Conservation (phyloP, 163 green algal genomes). For the Scenedesmus sp. region DNA sequence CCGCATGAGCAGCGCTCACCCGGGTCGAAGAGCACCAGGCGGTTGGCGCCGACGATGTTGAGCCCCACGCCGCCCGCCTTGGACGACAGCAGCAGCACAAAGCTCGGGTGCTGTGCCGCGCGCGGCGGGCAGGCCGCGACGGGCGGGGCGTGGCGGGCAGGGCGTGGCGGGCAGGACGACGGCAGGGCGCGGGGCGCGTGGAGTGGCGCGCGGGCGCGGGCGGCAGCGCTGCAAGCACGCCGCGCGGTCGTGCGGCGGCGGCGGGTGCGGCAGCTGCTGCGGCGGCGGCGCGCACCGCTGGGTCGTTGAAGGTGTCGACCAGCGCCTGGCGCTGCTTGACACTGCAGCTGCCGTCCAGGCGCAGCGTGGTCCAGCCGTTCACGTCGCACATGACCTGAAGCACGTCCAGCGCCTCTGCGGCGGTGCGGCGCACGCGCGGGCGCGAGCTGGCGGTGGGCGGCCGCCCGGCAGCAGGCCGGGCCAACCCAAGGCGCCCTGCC, state of each 20-base stretch:
- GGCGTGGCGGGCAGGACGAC: too few species aligned
- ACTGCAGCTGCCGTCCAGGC: constrained; percentile 71
- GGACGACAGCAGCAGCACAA: constrained; percentile 62
- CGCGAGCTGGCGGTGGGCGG: background rate
- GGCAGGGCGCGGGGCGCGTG: background rate
- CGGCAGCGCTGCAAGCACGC: too few species aligned
- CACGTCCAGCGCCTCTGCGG: constrained; percentile 54
- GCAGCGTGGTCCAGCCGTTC: constrained; percentile 53
- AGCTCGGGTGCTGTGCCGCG: constrained; percentile 50
- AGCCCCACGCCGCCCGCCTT: constrained; percentile 87
- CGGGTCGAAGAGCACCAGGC: constrained; percentile 87
- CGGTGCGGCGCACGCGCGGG: background rate
- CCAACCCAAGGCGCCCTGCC: too few species aligned
- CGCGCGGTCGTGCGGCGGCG: too few species aligned
- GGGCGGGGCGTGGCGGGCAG: background rate
- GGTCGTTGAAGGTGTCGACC: constrained; percentile 85
- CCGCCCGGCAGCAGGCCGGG: background rate
- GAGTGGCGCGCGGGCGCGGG: background rate
- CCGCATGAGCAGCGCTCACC: background rate
- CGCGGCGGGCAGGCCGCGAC: background rate
- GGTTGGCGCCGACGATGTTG: constrained; percentile 89
- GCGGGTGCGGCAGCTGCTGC: background rate
- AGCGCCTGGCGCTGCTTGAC: constrained; percentile 78
- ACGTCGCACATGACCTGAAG: constrained; percentile 51
- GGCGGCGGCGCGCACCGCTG: background rate